Base-by-base conservation (phyloP, 164 flowering plant genomes). In the Tinospora cordifolia region DNA sequence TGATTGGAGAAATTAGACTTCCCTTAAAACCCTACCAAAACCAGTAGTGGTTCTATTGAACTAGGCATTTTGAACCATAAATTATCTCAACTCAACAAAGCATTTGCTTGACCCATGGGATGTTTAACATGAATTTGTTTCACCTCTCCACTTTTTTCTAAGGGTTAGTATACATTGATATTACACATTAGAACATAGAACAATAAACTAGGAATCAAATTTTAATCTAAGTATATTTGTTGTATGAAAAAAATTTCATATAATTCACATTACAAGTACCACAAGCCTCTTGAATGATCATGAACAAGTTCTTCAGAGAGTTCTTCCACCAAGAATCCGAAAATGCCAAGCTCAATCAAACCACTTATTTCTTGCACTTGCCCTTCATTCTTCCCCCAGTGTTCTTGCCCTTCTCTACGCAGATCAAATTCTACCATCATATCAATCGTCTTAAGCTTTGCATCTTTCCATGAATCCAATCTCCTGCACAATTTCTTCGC, bases 371-470 rank as follows among this genome's bases (percentile, higher is more conserved):
- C 60, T 54, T 54, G 60, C 60, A 54, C 21, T 19, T 54, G 24
- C 63, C 80, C 85, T 44, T 58, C 84, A 5, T 69, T 68, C 38
- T 63, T 62, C 51, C 57, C 80, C 71, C 71, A 82, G 92, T 91
- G 86, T 27, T 54, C 83, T 26, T 75, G 76, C 3, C 67, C 13
- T 41, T 86, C 88, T 19, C 63, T 80, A 47, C 72, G 81, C 24
- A 89, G 81, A 66, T 89, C 92, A 71, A 81, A 66, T 39, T 83
- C 91, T 25, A 92, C 86, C 90, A 90, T 90, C 96, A 84, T 85
- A 76, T 89, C 90, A 2, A 87, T 83, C 26, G 90, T 88, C 81
- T 83, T 81, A 0, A 78, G 73, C 30, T 84, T 83, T 59, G 81
- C 90, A 17, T 84, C 84, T 68, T 79, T 83, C 88, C 87, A 88